These are phyloP conservation scores for Picea glauca DNA, from an alignment of 75 land plant genomes.

Conservation along the genomic window DNA sequence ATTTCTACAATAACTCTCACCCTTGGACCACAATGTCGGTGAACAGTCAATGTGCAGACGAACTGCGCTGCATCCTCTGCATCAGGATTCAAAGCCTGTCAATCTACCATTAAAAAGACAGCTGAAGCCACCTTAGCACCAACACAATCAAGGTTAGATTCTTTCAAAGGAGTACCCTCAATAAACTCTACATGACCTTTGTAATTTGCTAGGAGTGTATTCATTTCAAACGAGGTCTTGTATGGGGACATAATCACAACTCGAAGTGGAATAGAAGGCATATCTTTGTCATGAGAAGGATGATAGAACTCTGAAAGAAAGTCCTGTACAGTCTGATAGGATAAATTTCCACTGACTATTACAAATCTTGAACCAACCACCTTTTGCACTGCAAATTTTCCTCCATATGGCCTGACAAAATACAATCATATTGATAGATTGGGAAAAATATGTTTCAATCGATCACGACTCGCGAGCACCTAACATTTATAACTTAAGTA, in stretches of 20 bases:
- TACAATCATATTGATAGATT: not conserved
- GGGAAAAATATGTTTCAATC: not conserved
- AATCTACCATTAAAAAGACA: conserved; percentile 38
- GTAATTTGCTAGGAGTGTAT: conserved; percentile 37
- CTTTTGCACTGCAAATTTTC: conserved; percentile 29
- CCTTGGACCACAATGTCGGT: conserved; percentile 38
- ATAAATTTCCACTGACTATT: conserved; percentile 42
- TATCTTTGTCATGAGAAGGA: conserved; percentile 50
- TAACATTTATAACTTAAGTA: not conserved
- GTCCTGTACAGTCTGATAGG: conserved; percentile 38
- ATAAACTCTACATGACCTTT: conserved; percentile 43
- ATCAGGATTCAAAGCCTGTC: conserved; percentile 29
- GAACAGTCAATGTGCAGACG: conserved; percentile 36
- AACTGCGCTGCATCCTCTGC: no score
- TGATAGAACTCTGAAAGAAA: conserved; percentile 47
- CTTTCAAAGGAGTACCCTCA: conserved; percentile 47
- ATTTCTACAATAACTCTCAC: conserved; percentile 47
- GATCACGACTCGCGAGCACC: not conserved
- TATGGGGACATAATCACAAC: conserved; percentile 48
- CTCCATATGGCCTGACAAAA: conserved; percentile 44
- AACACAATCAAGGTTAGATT: conserved; percentile 44
- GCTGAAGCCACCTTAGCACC: conserved; percentile 46
- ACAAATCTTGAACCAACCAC: conserved; percentile 42
- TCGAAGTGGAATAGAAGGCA: conserved; percentile 41
- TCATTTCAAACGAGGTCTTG: conserved; percentile 50